Evolutionary conservation across 805 yeast species (phyloP), one percentile per base, ranked within the genome.

Genomic region (Myxozyma neotropica): DNA sequence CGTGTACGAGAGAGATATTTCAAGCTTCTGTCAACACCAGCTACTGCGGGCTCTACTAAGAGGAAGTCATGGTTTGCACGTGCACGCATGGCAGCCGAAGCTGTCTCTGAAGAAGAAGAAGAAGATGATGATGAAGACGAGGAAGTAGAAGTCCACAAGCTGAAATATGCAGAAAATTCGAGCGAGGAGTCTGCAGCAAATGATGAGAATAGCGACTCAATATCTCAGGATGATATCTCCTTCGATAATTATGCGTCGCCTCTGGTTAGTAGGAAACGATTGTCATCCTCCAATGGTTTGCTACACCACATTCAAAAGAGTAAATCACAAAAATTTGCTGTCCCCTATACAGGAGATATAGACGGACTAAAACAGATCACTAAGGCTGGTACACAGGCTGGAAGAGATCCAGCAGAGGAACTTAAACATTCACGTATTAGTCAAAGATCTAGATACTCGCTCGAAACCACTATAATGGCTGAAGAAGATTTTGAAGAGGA

Each of bases 1-100:
- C 48, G 49, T 7, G 35, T 59, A 15, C 56, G 42, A 10, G 47
- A 42, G 17, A 38, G 53, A 24, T 59, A 38, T 39, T 55, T 59
- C 29, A 59, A 56, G 23, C 38, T 59, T n/a, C 35, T 55, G 2
- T 55, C 63, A 3, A 59, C 63, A 10, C 63, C 59, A 19, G 59
- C 53, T 7, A 38, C 57, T 13, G 44, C 42, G 23, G 33, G 23
- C 12, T 15, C 39, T 10, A 44, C 8, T 5, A 13, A 5, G 24
- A 23, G n/a, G 26, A 19, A 4, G 24, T 44, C 40, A 10, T 23
- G 50, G 46, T 26, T 27, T 39, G 52, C 48, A 4, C 33, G 35
- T 1, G 48, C 35, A 17, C 33, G 48, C 23, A 26, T 24, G 21
- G 35, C 48, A n/a, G 7, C 35, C 26, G 35, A 17, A 26, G 7